Conservation (phyloP, 2,329 filamentous ascomycete genomes). For the Arthroderma sp. region DNA sequence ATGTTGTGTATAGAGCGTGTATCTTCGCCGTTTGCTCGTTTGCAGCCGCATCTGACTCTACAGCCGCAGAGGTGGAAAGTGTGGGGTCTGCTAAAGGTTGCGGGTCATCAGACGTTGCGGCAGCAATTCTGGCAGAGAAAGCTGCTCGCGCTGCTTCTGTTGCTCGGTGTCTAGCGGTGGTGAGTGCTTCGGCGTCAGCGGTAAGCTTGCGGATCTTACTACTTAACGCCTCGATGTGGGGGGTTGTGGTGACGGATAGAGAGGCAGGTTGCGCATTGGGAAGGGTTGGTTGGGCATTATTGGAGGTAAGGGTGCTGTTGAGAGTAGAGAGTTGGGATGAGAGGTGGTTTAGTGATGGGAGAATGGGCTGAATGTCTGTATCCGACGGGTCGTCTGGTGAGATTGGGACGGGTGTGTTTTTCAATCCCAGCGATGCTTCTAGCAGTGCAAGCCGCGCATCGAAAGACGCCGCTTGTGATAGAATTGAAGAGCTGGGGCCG, state of each 20-base stretch:
- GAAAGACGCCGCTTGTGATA: conserved; percentile 76
- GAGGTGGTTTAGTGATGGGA: conserved; percentile 69
- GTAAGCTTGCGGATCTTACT: conserved; percentile 34
- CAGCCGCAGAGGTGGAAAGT: conserved; percentile 21
- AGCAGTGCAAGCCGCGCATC: conserved; percentile 67
- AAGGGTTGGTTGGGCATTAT: background rate
- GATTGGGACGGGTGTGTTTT: conserved; percentile 51
- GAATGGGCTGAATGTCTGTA: conserved; percentile 49
- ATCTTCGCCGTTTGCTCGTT: conserved; percentile 72
- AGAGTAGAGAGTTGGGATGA: conserved; percentile 70
- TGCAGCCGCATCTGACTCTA: conserved; percentile 41
- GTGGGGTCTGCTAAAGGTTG: conserved; percentile 23
- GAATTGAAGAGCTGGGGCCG: conserved; percentile 36
- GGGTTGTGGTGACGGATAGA: conserved; percentile 22
- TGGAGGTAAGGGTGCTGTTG: conserved; percentile 34
- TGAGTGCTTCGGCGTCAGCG: conserved; percentile 34
- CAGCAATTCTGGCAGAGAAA: conserved; percentile 28
- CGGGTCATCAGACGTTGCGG: conserved; percentile 26
- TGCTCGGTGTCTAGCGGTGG: conserved; percentile 33
- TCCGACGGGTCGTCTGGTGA: conserved; percentile 39
- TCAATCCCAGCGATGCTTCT: conserved; percentile 71
- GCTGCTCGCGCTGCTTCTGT: conserved; percentile 32
- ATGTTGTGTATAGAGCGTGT: conserved; percentile 76
- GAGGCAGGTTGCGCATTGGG: conserved; percentile 22
- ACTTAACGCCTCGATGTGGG: conserved; percentile 35